A percentile compares a stretch with the other conserved stretches of the same genome.
These are phyloP conservation scores for Bacidia gigantensis DNA, from an alignment of 495 filamentous ascomycete genomes.

Conservation along the genomic window DNA sequence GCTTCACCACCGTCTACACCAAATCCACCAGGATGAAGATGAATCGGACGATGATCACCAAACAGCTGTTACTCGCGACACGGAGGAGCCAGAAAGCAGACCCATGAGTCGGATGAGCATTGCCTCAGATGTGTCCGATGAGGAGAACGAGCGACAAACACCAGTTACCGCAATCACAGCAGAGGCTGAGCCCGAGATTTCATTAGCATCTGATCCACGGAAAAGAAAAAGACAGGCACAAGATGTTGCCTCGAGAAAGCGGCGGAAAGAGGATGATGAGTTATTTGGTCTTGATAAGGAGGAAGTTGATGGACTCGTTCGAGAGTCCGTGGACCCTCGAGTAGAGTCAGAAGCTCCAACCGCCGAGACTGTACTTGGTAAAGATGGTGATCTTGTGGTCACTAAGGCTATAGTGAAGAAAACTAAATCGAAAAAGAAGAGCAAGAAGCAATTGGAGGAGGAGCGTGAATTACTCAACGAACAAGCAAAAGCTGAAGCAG, in stretches of 20 bases:
- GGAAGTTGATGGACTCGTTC: constrained; percentile 25
- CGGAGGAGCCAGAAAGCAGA: constrained; percentile 70
- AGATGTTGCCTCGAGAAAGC: constrained; percentile 49
- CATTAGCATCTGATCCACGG: constrained; percentile 35
- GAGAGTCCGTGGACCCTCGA: constrained; percentile 16
- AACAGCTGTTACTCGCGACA: constrained; percentile 52
- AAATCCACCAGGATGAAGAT: constrained; percentile 39
- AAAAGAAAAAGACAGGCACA: constrained; percentile 58
- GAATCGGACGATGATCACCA: constrained; percentile 47
- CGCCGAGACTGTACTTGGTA: constrained; percentile 29
- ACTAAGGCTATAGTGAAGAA: constrained; percentile 21
- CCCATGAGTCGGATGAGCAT: constrained; percentile 66
- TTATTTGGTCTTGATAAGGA: constrained; percentile 49
- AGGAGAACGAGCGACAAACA: constrained; percentile 33
- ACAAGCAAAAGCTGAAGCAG: constrained; percentile 27
- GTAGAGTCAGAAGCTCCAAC: constrained; percentile 21
- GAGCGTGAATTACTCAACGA: constrained; percentile 49
- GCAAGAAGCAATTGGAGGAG: constrained; percentile 59
- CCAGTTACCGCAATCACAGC: constrained; percentile 9
- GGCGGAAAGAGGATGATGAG: constrained; percentile 63
- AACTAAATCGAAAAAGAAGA: constrained; percentile 48
- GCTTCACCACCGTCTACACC: constrained; percentile 43
- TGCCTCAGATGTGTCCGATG: constrained; percentile 45
- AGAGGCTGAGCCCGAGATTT: constrained; percentile 19
- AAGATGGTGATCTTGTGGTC: constrained; percentile 26